Evolutionary conservation across 2,329 filamentous ascomycete species (phyloP), one percentile per base, ranked within the genome.

Genomic region (Penicillium nordicum): DNA sequence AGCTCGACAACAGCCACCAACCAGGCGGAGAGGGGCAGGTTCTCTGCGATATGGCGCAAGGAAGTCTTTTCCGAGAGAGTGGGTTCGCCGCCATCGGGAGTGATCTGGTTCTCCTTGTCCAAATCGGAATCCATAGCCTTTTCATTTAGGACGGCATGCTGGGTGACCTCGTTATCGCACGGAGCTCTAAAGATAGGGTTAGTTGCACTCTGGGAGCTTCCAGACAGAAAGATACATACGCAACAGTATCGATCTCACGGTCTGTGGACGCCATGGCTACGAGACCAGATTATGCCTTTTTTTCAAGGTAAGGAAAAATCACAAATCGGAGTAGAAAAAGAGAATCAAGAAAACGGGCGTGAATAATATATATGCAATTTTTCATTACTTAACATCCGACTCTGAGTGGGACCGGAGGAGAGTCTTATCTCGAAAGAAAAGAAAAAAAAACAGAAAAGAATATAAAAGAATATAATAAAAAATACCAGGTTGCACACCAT

Each of bases 1-100:
- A 84, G 70, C 64, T 84, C 83, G 44, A 85, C 80, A 16, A 82
- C 62, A 30, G 82, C 82, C 32, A 85, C 81, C 50, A 84, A 73
- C 73, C 80, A 84, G 50, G 82, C 82, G 0, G 81, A 82, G 34
- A 78, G 60, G 12, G 83, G 83, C 47, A 84, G 72, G 58, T 78
- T 80, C 69, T 84, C 82, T 38, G 80, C 80, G 32, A 84, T 63
- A 61, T 82, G 81, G 46, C 79, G 80, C 50, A 84, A 70, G 4
- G 74, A 76, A 25, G 63, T 69, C 69, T 76, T 79, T 70, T 85
- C 82, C 18, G 79, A 72, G 1, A 80, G 75, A 25, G 73, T 84
- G 47, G 82, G 82, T 66, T 84, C 80, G 50, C 77, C 77, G 46
- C 80, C 80, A 57, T 82, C 81, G 4, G 73, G 63, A 5, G 74